These are phyloP conservation scores for Elsinoe necatrix DNA, from an alignment of 2,329 filamentous ascomycete genomes.

Conservation along the genomic window DNA sequence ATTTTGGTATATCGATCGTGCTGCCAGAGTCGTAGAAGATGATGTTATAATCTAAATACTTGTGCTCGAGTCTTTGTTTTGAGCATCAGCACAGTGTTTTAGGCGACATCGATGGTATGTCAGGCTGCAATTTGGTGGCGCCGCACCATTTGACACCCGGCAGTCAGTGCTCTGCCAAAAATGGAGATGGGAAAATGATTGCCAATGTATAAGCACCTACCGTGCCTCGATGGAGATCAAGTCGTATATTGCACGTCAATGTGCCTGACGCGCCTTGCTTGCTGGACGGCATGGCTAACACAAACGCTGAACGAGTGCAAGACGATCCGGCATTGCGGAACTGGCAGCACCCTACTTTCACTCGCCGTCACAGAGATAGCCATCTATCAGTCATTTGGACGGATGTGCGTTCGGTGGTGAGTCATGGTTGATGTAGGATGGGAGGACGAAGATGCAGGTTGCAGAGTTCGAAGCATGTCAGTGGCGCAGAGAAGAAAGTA, in stretches of 20 bases:
- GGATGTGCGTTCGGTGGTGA: no score
- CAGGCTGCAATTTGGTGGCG: slow-evolving; percentile 12
- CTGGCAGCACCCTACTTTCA: no score
- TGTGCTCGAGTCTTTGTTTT: background rate
- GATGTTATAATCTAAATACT: background rate
- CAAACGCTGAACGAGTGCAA: background rate
- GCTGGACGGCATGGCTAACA: background rate
- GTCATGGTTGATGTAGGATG: no score
- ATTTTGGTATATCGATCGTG: background rate
- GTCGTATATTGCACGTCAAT: background rate
- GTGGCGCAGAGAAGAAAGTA: no score
- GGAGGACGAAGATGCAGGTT: no score
- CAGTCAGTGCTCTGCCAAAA: background rate
- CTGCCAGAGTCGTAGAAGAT: background rate
- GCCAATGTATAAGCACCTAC: background rate
- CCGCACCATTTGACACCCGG: background rate
- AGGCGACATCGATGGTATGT: slow-evolving; percentile 3
- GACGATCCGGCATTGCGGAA: background rate
- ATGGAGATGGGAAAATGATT: background rate
- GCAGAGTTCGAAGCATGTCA: no score
- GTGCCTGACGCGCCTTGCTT: background rate
- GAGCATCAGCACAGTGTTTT: background rate
- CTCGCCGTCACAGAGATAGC: no score
- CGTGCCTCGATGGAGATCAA: background rate
- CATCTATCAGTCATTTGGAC: no score